Evolutionary conservation across 2,329 filamentous ascomycete species (phyloP), one percentile per base, ranked within the genome.

Genomic region (Coniochaeta prunicola): DNA sequence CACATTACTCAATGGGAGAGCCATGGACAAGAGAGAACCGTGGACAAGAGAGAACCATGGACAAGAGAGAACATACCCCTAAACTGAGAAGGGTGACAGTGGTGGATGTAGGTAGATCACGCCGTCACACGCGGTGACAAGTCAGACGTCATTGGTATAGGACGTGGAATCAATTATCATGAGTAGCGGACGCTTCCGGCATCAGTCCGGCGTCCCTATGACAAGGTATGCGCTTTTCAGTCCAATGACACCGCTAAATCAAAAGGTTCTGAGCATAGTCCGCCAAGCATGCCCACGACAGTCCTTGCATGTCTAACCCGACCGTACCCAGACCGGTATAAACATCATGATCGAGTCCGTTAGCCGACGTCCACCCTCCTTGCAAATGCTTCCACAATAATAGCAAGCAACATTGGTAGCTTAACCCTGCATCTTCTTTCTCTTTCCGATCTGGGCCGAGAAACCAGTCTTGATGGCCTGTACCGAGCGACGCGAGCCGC

Each of bases 391-490:
- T 21, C 45, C n/a, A 26, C 24, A 50, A n/a, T 45, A 17, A 12
- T 45, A 31, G 42, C 40, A 33, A 58, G 36, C 26, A 34, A 59
- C 30, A 54, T 58, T 12, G 57, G 38, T 8, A 58, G 40, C 38
- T 63, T 82, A 96, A 76, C 83, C 89, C 76, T 91, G 85, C 80
- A 92, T 89, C 85, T 96, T 96, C 83, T 87, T 94, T 84, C 94
- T 89, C 89, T 97, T 97, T 75, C 94, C 94, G 76, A 99, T 90
- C 80, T 97, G 94, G 76, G 94, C 94, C 71, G 92, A 96, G 92
- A 99, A 99, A 92, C 94, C 94, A 62, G 92, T 96, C 88, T 99
- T 99, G 89, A 99, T 99, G 67, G 94, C 92, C 61, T 91, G 91
- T 73, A 97, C 93, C 71, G 87, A 92, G 73, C 92, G 89, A 77